Evolutionary conservation across 768 basidiomycete genomes (phyloP).

Genomic region (Suillus clintonianus): DNA sequence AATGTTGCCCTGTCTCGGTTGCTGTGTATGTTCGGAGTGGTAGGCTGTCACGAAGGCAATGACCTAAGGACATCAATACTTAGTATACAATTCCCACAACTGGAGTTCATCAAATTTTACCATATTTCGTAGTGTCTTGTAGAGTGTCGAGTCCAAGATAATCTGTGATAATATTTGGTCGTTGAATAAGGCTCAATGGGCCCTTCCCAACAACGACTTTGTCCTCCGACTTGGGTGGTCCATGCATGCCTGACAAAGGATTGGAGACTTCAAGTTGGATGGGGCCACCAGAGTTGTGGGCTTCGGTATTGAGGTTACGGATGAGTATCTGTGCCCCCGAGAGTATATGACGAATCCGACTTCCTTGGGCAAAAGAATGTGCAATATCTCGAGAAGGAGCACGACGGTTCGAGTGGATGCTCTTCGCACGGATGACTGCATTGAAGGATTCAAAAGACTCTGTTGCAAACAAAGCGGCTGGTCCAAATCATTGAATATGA

Average conservation of each 20-base stretch:
- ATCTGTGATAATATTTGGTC: constrained; percentile 1
- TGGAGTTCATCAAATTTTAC: no score
- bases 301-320: no score
- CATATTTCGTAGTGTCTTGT: neutral
- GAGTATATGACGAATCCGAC: constrained; percentile 26
- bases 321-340: constrained; percentile 21
- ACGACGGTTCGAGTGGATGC: constrained; percentile 36
- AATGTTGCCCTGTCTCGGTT: neutral
- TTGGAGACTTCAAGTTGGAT: no score
- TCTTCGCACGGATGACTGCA: constrained; percentile 32
- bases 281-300: no score
- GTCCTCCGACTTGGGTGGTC: no score
- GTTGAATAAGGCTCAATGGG: neutral
- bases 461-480: constrained; percentile 44
- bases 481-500: constrained; percentile 42
- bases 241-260: no score
- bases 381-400: constrained; percentile 36
- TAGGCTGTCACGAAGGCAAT: neutral
- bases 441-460: constrained; percentile 46
- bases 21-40: neutral
- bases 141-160: neutral
- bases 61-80: neutral
- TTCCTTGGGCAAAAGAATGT: constrained; percentile 23
- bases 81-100: no score
- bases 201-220: neutral